Percentiles rank a stretch among this genome's conserved stretches.
These are phyloP conservation scores for Pestalotiopsis sp. DNA, from an alignment of 2,329 filamentous ascomycete genomes.

Conservation along the genomic window DNA sequence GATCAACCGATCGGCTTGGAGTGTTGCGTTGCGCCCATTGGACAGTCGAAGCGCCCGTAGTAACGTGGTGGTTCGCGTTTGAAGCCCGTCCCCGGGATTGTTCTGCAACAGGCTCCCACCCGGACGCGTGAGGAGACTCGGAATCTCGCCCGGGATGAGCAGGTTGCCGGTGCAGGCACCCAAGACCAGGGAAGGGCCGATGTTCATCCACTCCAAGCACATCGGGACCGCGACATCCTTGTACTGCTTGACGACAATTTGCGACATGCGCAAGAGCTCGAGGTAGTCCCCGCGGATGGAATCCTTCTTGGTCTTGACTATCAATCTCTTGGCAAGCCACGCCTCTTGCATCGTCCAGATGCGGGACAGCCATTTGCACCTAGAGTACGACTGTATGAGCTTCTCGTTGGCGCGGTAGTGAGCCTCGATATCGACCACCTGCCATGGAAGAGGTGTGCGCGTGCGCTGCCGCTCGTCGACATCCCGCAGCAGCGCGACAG, in stretches of 20 bases:
- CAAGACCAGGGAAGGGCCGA: neutral
- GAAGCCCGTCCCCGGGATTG: neutral
- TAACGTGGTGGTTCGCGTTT: neutral
- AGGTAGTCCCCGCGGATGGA: neutral
- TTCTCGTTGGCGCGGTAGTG: neutral
- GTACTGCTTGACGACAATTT: neutral
- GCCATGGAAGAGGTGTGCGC: neutral
- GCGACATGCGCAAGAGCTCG: neutral
- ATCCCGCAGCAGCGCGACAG: neutral
- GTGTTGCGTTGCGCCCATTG: neutral
- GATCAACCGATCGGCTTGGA: neutral
- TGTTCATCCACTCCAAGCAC: slow-evolving; percentile 1
- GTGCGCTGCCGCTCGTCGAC: neutral
- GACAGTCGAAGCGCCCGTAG: neutral
- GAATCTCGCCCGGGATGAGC: neutral
- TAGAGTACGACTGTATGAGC: neutral
- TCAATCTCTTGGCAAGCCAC: neutral
- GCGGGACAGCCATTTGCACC: neutral
- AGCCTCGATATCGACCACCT: neutral
- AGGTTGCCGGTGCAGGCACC: neutral
- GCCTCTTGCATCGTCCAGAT: slow-evolving; percentile 8
- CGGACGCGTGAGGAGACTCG: neutral
- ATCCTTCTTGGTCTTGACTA: neutral
- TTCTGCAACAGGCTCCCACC: neutral
- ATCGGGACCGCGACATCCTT: neutral